Base-by-base conservation (phyloP, 768 basidiomycete genomes). In the Trametes meyenii region DNA sequence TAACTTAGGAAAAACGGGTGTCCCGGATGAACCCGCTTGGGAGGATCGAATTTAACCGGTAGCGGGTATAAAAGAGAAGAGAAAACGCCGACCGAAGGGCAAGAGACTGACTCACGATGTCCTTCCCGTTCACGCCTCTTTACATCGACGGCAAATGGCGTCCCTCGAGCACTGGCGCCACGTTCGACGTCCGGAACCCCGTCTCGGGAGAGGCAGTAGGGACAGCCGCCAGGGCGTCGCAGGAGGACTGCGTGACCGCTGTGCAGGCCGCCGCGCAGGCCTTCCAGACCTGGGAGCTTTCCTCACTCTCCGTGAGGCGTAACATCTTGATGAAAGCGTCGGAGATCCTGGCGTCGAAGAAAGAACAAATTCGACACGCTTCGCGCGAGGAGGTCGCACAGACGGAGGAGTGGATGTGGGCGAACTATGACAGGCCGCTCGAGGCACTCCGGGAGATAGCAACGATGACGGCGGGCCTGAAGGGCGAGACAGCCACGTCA, bases 281-380 rank as follows among this genome's bases (percentile, higher is more conserved):
- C 2, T 81, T 83, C 72, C 71, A 72, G 56, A 73, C 75, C 11
- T 84, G 84, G 84, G 81, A 82, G 56, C 60, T 73, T 21, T 73
- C 73, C 3, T 69, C 71, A 1, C 67, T 75, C 6, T 67, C 70
- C 33, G 63, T 73, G 46, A 72, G 78, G 43, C 78, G 82, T 24
- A 76, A 77, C 38, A 76, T 85, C 14, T 73, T 85, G 52, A 71
- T 81, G 42, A 79, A 75, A 63, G 83, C 81, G 5, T 80, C 83
- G 1, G 79, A 82, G 11, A 67, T 85, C 4, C 58, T 81, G 24
- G 68, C 63, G 52, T 70, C 77, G 3, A 80, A 82, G 7, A 75
- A 70, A 50, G 63, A 69, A 8, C 72, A 72, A 38, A 65, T 82
- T 29, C 53, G 65, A 5, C 67, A 75, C 51, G 65, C 74, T 2